Percentiles rank a stretch among this genome's conserved stretches.
phyloP scores from a whole-genome alignment of 148 eudicot genomes.

The Rhododendron simsii region DNA sequence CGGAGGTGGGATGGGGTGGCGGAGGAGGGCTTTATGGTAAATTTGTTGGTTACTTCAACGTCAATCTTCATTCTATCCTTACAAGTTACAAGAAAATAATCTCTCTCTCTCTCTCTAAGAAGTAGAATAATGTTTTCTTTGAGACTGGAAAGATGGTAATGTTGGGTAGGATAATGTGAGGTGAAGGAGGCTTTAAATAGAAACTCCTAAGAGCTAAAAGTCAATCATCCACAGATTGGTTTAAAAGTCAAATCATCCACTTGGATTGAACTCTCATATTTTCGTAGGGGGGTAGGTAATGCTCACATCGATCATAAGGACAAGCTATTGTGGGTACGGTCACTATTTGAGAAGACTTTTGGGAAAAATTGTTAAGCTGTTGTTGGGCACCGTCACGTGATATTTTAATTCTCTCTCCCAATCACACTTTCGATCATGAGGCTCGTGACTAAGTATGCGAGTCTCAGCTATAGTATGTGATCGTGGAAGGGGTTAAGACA shows the following conservation, averaged over 20 bases:
- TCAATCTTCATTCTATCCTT: background rate
- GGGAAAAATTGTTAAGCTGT: no score
- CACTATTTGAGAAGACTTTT: no score
- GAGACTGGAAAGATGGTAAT: background rate
- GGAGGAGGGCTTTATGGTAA: background rate
- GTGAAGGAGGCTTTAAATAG: background rate
- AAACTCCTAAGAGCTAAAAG: background rate
- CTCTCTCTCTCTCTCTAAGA: background rate
- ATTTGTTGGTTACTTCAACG: background rate
- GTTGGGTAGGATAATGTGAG: background rate
- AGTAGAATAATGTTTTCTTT: background rate
- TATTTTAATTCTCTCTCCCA: no score
- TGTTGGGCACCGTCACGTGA: no score
- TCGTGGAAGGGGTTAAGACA: no score
- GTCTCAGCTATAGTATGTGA: no score
- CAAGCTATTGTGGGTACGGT: no score
- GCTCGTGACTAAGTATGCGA: no score
- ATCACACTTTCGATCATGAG: no score
- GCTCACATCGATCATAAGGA: no score
- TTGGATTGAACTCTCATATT: background rate
- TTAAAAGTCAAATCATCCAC: background rate
- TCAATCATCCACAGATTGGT: background rate
- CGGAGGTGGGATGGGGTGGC: background rate
- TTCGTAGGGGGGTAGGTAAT: no score
- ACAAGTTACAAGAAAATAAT: no score